These are phyloP conservation scores for Nemania sp. DNA, from an alignment of 2,329 filamentous ascomycete genomes.

Conservation along the genomic window DNA sequence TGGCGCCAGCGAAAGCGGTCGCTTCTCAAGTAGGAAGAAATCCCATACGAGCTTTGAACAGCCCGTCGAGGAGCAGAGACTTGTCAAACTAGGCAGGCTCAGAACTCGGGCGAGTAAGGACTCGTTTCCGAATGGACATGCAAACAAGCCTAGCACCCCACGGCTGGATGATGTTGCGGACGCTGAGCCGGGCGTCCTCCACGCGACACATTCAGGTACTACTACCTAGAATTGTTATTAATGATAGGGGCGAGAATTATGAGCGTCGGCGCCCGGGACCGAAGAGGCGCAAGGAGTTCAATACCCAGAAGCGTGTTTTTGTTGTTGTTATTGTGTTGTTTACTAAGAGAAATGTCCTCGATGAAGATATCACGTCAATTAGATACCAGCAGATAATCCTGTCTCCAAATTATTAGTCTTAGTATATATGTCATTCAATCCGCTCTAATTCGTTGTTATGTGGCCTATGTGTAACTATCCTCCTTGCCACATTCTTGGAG, in stretches of 20 bases:
- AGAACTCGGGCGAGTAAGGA: slow-evolving; percentile 1
- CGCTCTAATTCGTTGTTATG: background rate
- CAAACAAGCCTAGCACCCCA: background rate
- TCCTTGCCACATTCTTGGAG: background rate
- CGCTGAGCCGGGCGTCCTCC: background rate
- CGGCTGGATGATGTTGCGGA: background rate
- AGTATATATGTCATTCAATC: background rate
- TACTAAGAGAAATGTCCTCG: background rate
- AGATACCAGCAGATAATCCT: background rate
- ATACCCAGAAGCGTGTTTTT: background rate
- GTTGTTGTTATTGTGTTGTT: background rate
- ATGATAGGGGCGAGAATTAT: slow-evolving; percentile 2
- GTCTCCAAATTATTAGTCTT: background rate
- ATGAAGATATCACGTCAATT: background rate
- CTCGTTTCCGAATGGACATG: slow-evolving; percentile 1
- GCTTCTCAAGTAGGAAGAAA: slow-evolving; percentile 14
- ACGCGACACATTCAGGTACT: slow-evolving; percentile 3
- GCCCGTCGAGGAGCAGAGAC: slow-evolving; percentile 18
- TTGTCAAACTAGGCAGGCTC: slow-evolving; percentile 9
- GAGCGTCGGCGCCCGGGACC: background rate
- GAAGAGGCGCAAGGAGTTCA: background rate
- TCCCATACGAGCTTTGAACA: slow-evolving; percentile 9
- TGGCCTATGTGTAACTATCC: background rate
- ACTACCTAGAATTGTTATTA: background rate
- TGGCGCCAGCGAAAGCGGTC: background rate